Percentiles rank a stretch among this genome's conserved stretches.
phyloP scores from a whole-genome alignment of 176 grass and related monocot genomes.

The Oryza brachyantha region DNA sequence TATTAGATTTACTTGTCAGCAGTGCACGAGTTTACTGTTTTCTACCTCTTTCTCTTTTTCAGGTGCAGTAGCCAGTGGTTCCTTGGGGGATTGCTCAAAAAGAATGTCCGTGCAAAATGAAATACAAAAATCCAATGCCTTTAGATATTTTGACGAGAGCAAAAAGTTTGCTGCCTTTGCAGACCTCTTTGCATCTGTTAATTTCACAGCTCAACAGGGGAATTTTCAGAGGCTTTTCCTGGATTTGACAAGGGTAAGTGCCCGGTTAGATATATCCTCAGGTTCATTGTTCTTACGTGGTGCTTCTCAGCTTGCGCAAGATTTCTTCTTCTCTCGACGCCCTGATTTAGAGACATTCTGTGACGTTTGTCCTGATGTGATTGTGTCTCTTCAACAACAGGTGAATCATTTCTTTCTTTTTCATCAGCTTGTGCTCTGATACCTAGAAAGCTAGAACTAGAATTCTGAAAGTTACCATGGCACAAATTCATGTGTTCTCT shows the following conservation, averaged over 20 bases:
- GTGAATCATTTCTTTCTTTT: slow-evolving; percentile 38
- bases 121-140: slow-evolving; percentile 37
- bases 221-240: slow-evolving; percentile 91
- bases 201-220: slow-evolving; percentile 74
- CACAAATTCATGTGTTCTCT: neutral
- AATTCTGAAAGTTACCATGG: neutral
- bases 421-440: slow-evolving; percentile 19
- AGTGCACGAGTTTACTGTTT: slow-evolving; percentile 11
- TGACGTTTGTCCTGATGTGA: slow-evolving; percentile 73
- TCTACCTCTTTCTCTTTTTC: slow-evolving; percentile 17
- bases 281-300: slow-evolving; percentile 73
- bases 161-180: slow-evolving; percentile 57
- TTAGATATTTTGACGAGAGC: slow-evolving; percentile 42
- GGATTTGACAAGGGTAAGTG: slow-evolving; percentile 70
- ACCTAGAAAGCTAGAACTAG: slow-evolving; percentile 23
- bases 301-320: slow-evolving; percentile 55
- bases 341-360: slow-evolving; percentile 57
- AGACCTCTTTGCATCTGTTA: slow-evolving; percentile 82
- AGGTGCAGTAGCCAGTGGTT: slow-evolving; percentile 86
- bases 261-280: slow-evolving; percentile 65
- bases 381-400: slow-evolving; percentile 87
- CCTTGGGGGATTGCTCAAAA: slow-evolving; percentile 57
- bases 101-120: slow-evolving; percentile 33
- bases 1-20: neutral
- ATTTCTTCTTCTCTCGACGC: slow-evolving; percentile 63